Conservation (phyloP, 805 yeast species). For the Cyberlindnera misumaiensis region DNA sequence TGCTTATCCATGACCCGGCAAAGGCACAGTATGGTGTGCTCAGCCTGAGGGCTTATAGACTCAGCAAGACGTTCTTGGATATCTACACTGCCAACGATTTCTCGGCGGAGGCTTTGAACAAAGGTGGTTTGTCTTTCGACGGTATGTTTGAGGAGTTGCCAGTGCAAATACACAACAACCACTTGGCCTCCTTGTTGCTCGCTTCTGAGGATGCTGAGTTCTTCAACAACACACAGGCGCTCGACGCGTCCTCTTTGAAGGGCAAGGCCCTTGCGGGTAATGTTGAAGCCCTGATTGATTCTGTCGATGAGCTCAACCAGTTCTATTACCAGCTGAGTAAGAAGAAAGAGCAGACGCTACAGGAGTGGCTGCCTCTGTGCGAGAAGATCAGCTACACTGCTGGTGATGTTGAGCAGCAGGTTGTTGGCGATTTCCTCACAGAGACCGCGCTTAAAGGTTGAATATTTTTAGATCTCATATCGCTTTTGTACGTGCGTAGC, state of each 20-base stretch:
- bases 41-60: conserved; percentile 61
- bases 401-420: conserved; percentile 22
- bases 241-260: conserved; percentile 16
- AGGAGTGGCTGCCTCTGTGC: conserved; percentile 25
- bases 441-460: conserved; percentile 19
- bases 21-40: conserved; percentile 57
- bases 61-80: conserved; percentile 54
- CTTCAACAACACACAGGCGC: conserved; percentile 15
- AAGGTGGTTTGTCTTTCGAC: conserved; percentile 52
- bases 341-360: conserved; percentile 16
- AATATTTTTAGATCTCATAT: too few species aligned
- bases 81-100: conserved; percentile 47
- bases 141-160: conserved; percentile 71
- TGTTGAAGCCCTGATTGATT: conserved; percentile 19
- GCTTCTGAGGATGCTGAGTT: conserved; percentile 23
- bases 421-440: conserved; percentile 18
- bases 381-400: conserved; percentile 24
- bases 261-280: conserved; percentile 13
- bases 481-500: too few species aligned
- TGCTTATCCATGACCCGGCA: conserved; percentile 66
- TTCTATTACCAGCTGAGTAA: conserved; percentile 21
- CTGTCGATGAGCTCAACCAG: conserved; percentile 21
- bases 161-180: conserved; percentile 58
- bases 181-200: conserved; percentile 53
- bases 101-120: conserved; percentile 55